Percentiles rank a stretch among this genome's conserved stretches.
Evolutionary conservation across 1,139 yeast species (phyloP).

Genomic region (Kurtzmaniella quercitrusa): DNA sequence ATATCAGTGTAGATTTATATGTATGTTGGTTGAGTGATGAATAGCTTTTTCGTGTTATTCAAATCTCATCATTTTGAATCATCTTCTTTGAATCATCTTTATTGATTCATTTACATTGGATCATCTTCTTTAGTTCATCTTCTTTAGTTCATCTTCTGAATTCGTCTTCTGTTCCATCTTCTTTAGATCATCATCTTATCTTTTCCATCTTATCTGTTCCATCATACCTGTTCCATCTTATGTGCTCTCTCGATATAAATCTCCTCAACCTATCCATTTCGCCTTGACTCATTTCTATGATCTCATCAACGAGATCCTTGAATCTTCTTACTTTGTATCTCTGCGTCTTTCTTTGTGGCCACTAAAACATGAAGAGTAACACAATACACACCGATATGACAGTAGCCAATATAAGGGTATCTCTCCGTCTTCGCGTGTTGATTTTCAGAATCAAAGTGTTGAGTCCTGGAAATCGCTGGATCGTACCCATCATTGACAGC

Average conservation of each 20-base stretch:
- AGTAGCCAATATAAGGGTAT: conserved; percentile 76
- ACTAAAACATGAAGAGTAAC: conserved; percentile 48
- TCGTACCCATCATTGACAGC: conserved; percentile 53
- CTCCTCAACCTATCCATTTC: neutral
- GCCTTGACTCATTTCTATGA: neutral
- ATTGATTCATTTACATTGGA: too few species aligned
- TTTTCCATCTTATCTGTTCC: neutral
- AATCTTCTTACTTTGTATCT: neutral
- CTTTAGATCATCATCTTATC: too few species aligned
- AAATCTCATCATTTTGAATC: too few species aligned
- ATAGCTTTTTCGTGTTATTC: too few species aligned
- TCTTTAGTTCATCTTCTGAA: too few species aligned
- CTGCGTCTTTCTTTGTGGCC: neutral
- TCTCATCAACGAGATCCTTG: too few species aligned
- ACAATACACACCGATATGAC: conserved; percentile 73
- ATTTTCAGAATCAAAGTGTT: conserved; percentile 73
- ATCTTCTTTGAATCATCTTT: too few species aligned
- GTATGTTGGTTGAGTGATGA: too few species aligned
- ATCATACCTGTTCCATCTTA: neutral
- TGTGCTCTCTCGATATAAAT: too few species aligned
- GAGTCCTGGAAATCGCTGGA: conserved; percentile 77
- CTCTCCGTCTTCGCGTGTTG: conserved; percentile 84
- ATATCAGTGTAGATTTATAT: too few species aligned
- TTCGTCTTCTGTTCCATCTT: too few species aligned
- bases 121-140: too few species aligned